These are phyloP conservation scores for Geranomyces michiganensis DNA, from an alignment of 192 early-diverging fungal species.

Conservation along the genomic window DNA sequence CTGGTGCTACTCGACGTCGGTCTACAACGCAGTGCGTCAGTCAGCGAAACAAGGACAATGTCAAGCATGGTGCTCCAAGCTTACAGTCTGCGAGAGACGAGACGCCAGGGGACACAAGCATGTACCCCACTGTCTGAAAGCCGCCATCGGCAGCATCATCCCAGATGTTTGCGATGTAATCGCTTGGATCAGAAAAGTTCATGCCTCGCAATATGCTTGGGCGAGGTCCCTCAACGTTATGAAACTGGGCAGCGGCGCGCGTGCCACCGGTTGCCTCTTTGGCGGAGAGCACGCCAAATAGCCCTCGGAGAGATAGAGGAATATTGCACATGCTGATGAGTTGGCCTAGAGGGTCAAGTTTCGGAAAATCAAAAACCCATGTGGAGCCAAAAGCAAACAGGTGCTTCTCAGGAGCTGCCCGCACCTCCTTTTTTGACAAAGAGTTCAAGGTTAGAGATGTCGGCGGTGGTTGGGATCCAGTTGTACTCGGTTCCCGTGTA, in stretches of 20 bases:
- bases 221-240: background rate
- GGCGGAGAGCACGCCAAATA: background rate
- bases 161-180: background rate
- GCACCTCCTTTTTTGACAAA: background rate
- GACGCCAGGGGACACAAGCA: background rate
- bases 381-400: too few species aligned
- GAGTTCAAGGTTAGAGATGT: background rate
- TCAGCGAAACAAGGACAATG: too few species aligned
- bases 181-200: background rate
- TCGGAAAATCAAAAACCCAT: too few species aligned
- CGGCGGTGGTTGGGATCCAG: conserved; percentile 9
- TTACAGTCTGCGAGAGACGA: background rate
- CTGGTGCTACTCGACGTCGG: background rate
- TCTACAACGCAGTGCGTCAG: too few species aligned
- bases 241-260: background rate
- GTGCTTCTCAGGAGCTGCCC: too few species aligned
- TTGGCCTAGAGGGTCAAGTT: background rate
- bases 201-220: background rate
- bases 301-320: background rate
- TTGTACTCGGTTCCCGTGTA: background rate
- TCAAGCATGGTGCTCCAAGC: too few species aligned
- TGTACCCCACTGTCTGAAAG: background rate
- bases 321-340: conserved; percentile 8
- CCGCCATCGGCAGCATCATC: background rate
- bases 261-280: background rate